Evolutionary conservation across 805 yeast genomes (phyloP).

Genomic region (Metschnikowia borealis): DNA sequence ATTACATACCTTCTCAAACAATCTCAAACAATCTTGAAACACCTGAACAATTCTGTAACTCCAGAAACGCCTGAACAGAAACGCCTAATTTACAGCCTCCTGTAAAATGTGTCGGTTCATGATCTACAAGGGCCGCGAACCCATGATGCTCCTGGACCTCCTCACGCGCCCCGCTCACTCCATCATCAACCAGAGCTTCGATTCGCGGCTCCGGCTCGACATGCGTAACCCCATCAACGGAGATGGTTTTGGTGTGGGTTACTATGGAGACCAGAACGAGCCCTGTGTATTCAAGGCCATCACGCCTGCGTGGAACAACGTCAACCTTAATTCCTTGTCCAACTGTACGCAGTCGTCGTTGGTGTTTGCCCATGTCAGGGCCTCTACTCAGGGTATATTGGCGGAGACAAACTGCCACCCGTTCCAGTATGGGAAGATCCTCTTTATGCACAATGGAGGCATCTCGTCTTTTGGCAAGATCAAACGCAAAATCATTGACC

Average conservation of each 20-base stretch:
- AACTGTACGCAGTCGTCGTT: conserved; percentile 80
- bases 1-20: too few relatives aligned
- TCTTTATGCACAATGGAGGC: conserved; percentile 98
- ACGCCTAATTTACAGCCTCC: too few relatives aligned
- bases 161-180: conserved; percentile 95
- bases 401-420: conserved; percentile 98
- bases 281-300: conserved; percentile 95
- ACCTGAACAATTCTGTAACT: too few relatives aligned
- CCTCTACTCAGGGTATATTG: conserved; percentile 90
- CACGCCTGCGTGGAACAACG: conserved; percentile 98
- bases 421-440: conserved; percentile 75
- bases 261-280: conserved; percentile 57
- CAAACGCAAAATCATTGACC: conserved; percentile 67
- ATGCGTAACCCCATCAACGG: conserved; percentile 93
- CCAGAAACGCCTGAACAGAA: too few relatives aligned
- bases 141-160: conserved; percentile 78
- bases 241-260: conserved; percentile 97
- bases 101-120: conserved; percentile 80
- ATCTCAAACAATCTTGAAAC: too few relatives aligned
- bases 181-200: conserved; percentile 93
- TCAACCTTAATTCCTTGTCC: conserved; percentile 79
- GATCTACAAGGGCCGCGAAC: conserved; percentile 87
- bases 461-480: conserved; percentile 68
- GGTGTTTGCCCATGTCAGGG: conserved; percentile 94
- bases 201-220: conserved; percentile 81